Percentiles rank a stretch among this genome's conserved stretches.
These are phyloP conservation scores for Trichoderma asperellum DNA, from an alignment of 2,329 filamentous ascomycete species.

Conservation along the genomic window DNA sequence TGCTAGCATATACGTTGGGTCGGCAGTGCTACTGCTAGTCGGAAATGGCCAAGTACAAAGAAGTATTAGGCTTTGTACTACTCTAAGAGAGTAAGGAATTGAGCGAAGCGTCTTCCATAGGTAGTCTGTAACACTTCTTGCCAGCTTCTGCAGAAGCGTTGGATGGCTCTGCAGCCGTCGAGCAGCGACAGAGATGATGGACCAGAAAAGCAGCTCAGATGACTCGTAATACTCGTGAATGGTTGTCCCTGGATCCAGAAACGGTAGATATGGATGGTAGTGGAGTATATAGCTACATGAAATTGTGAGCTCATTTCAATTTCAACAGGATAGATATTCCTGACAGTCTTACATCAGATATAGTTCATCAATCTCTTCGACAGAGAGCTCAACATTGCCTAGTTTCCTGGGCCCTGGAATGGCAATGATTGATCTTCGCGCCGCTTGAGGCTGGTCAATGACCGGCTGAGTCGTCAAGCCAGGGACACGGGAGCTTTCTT, in stretches of 20 bases:
- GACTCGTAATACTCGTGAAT: slow-evolving; percentile 13
- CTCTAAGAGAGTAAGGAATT: slow-evolving; percentile 19
- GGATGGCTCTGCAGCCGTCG: slow-evolving; percentile 15
- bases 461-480: slow-evolving; percentile 16
- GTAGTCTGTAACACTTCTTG: slow-evolving; percentile 11
- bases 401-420: slow-evolving; percentile 13
- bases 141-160: slow-evolving; percentile 12
- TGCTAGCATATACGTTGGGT: slow-evolving; percentile 20
- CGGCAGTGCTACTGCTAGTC: slow-evolving; percentile 20
- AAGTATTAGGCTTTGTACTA: slow-evolving; percentile 10
- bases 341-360: not conserved
- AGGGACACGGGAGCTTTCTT: slow-evolving; percentile 12
- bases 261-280: slow-evolving; percentile 14
- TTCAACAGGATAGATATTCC: not conserved
- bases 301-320: not conserved
- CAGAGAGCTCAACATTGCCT: slow-evolving; percentile 13
- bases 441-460: slow-evolving; percentile 13
- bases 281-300: slow-evolving; percentile 1
- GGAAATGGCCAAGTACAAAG: slow-evolving; percentile 22
- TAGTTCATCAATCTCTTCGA: slow-evolving; percentile 23
- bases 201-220: slow-evolving; percentile 18
- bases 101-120: slow-evolving; percentile 16
- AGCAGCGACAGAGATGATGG: slow-evolving; percentile 17
- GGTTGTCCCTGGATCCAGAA: slow-evolving; percentile 6
- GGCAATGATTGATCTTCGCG: not conserved